These are phyloP conservation scores for Neoscytalidium dimidiatum DNA, from an alignment of 2,329 filamentous ascomycete genomes.

Conservation along the genomic window DNA sequence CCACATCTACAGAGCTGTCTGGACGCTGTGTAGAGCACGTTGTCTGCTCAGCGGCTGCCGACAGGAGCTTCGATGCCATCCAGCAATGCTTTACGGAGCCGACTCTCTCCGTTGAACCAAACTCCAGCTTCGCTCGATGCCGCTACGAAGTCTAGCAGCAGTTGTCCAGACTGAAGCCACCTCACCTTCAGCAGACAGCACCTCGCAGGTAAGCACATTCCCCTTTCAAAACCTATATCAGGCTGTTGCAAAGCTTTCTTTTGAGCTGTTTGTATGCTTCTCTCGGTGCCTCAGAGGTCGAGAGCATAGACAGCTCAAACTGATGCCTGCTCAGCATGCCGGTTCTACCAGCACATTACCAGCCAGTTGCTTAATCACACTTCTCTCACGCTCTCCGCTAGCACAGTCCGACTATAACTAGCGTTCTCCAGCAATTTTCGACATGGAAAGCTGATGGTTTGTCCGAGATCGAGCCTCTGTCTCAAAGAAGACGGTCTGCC, in stretches of 20 bases:
- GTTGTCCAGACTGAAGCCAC: not conserved
- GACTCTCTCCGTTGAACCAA: too few relatives aligned
- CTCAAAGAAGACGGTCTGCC: not conserved
- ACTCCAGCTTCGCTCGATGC: not conserved
- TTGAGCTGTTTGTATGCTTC: not conserved
- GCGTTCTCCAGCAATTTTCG: not conserved
- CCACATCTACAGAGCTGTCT: constrained; percentile 9
- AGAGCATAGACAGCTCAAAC: not conserved
- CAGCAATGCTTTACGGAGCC: not conserved
- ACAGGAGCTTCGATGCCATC: not conserved
- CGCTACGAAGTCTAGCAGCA: not conserved
- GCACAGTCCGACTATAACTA: not conserved
- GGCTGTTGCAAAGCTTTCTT: too few relatives aligned
- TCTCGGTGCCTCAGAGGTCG: not conserved
- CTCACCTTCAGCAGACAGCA: not conserved
- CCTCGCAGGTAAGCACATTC: not conserved
- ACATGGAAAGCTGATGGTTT: not conserved
- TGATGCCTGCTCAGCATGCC: not conserved
- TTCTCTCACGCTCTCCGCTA: not conserved
- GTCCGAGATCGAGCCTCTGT: not conserved
- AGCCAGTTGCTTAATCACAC: not conserved
- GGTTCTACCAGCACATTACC: not conserved
- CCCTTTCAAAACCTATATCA: not conserved
- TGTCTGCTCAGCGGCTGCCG: not conserved
- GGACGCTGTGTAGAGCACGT: not conserved